These are phyloP conservation scores for Phyllosticta citriasiana DNA, from an alignment of 2,329 filamentous ascomycete genomes.

Conservation along the genomic window DNA sequence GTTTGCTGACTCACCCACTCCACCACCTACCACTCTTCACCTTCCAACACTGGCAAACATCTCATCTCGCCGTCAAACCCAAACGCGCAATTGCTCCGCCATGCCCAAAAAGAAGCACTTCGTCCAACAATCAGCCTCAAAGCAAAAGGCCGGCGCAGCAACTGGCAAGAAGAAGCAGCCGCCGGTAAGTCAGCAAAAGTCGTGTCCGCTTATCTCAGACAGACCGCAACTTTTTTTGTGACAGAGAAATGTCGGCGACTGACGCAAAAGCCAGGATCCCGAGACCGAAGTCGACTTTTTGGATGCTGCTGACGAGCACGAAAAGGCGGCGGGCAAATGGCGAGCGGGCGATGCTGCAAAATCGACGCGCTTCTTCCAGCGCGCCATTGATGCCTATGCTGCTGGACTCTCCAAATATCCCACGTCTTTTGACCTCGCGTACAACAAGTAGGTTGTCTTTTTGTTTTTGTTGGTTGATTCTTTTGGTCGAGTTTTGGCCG, in stretches of 20 bases:
- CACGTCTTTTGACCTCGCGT: constrained; percentile 58
- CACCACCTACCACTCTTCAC: neutral
- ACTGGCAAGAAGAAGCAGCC: constrained; percentile 6
- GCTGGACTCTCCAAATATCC: constrained; percentile 53
- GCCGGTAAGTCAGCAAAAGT: neutral
- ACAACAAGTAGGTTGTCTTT: constrained; percentile 52
- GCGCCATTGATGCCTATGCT: constrained; percentile 57
- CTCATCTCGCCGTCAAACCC: neutral
- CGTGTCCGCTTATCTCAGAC: neutral
- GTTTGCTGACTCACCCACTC: neutral
- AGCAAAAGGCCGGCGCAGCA: neutral
- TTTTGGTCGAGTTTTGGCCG: neutral
- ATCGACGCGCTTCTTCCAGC: constrained; percentile 49
- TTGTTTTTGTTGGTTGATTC: neutral
- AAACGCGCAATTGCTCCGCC: neutral
- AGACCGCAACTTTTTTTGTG: neutral
- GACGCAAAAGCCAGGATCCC: constrained; percentile 33
- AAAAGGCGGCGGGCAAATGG: constrained; percentile 67
- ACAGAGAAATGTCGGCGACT: neutral
- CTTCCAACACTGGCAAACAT: neutral
- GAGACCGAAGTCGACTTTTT: constrained; percentile 59
- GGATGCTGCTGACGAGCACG: constrained; percentile 56
- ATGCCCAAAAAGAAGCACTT: constrained; percentile 10
- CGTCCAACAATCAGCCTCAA: neutral
- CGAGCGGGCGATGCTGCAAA: constrained; percentile 60